phyloP scores from a whole-genome alignment of 176 grass and related monocot genomes.

The Urochloa ruziziensis region DNA sequence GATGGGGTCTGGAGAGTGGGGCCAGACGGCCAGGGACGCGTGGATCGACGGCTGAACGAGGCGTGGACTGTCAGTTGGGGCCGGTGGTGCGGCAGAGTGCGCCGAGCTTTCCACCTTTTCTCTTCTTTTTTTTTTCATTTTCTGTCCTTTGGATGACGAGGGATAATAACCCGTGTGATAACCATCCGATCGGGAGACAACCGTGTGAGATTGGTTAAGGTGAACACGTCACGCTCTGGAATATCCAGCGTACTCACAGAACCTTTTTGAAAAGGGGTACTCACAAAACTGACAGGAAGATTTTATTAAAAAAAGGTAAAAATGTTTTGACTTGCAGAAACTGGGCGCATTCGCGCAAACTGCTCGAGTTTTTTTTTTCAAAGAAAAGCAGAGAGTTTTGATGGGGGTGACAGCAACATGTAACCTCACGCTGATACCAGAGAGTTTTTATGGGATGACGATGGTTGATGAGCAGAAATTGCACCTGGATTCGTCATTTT shows the following conservation, averaged over 20 bases:
- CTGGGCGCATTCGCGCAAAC: background rate
- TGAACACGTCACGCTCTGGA: background rate
- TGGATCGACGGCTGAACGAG: background rate
- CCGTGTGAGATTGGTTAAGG: background rate
- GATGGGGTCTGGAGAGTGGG: background rate
- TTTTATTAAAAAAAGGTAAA: background rate
- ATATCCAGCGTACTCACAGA: too few species aligned
- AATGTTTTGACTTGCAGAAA: background rate
- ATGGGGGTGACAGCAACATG: too few species aligned
- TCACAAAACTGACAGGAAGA: background rate
- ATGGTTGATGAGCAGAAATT: background rate
- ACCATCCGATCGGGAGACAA: background rate
- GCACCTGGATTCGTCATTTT: background rate
- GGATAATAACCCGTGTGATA: background rate
- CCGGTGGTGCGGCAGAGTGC: too few species aligned
- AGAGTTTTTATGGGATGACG: background rate
- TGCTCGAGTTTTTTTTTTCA: background rate
- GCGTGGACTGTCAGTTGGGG: constrained; percentile 6
- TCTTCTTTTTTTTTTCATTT: background rate
- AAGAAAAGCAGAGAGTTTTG: background rate
- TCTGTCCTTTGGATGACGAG: background rate
- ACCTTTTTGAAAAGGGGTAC: too few species aligned
- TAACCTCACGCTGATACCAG: background rate
- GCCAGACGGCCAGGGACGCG: constrained; percentile 1
- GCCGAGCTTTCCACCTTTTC: background rate